phyloP scores from a whole-genome alignment of 1,139 yeast genomes.

The Hemisphaericaspora subhashii region DNA sequence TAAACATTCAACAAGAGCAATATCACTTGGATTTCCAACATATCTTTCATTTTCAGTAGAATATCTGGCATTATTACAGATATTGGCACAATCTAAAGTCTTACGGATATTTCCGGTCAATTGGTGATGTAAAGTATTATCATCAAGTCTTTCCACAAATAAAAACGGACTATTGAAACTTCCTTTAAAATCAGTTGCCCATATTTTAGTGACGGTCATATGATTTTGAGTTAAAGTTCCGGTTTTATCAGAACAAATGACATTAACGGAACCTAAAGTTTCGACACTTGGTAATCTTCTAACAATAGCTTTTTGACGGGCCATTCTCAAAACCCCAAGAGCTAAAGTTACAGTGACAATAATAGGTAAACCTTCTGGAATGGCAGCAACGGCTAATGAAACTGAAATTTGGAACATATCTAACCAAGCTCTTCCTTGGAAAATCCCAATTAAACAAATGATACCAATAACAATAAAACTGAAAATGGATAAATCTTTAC shows the following conservation, averaged over 20 bases:
- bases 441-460: conserved; percentile 80
- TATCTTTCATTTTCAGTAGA: conserved; percentile 69
- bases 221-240: conserved; percentile 94
- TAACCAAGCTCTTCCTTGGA: conserved; percentile 91
- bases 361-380: conserved; percentile 96
- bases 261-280: conserved; percentile 92
- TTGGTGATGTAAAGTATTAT: conserved; percentile 40
- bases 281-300: conserved; percentile 93
- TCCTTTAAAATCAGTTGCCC: conserved; percentile 76
- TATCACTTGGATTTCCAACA: conserved; percentile 93
- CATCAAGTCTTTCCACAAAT: conserved; percentile 48
- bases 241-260: conserved; percentile 84
- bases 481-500: conserved; percentile 80
- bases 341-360: conserved; percentile 96
- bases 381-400: conserved; percentile 95
- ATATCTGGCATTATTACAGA: conserved; percentile 79
- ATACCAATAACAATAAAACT: conserved; percentile 84
- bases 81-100: conserved; percentile 65
- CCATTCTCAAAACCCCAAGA: conserved; percentile 93
- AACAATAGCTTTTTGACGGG: conserved; percentile 87
- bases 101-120: conserved; percentile 53
- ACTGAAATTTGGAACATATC: conserved; percentile 98
- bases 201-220: conserved; percentile 85
- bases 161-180: conserved; percentile 46
- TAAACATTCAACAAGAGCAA: conserved; percentile 79